Conservation (phyloP, 345 rosid species). For the Crucihimalaya himalaica region DNA sequence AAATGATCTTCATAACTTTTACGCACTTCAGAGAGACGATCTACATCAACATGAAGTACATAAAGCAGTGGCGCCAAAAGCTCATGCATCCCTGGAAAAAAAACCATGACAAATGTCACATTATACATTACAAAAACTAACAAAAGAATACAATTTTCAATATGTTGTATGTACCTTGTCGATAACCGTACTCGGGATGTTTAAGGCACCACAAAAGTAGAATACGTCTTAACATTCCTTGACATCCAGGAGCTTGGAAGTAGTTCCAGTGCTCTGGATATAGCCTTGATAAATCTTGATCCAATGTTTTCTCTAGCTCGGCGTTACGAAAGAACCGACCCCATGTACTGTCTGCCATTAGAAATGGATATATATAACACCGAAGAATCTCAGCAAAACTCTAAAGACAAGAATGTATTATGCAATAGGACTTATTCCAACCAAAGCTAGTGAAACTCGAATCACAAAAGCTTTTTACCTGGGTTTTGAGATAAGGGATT, state of each 20-base stretch:
- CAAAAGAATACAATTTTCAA: background rate
- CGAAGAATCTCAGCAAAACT: background rate
- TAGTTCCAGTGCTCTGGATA: slow-evolving; percentile 94
- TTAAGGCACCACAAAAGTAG: slow-evolving; percentile 91
- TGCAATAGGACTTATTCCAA: too few species aligned
- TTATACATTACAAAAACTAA: background rate
- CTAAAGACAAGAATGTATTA: background rate
- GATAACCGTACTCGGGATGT: slow-evolving; percentile 80
- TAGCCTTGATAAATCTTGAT: slow-evolving; percentile 88
- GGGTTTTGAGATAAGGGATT: slow-evolving; percentile 97
- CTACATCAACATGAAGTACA: slow-evolving; percentile 88
- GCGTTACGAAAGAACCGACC: slow-evolving; percentile 91
- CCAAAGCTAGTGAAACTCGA: background rate
- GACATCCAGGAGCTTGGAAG: slow-evolving; percentile 96
- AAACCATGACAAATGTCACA: slow-evolving; percentile 2
- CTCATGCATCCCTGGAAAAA: slow-evolving; percentile 87
- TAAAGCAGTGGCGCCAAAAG: slow-evolving; percentile 90
- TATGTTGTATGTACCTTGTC: slow-evolving; percentile 59
- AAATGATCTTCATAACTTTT: slow-evolving; percentile 81
- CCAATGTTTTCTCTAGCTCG: slow-evolving; percentile 90
- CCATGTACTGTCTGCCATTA: slow-evolving; percentile 88
- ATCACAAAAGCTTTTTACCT: slow-evolving; percentile 44
- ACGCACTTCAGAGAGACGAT: slow-evolving; percentile 79
- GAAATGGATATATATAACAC: background rate
- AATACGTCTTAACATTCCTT: slow-evolving; percentile 91